Percentiles rank a stretch among this genome's conserved stretches.
Conservation (phyloP, 2,329 filamentous ascomycete species). For the Emmonsia crescens region DNA sequence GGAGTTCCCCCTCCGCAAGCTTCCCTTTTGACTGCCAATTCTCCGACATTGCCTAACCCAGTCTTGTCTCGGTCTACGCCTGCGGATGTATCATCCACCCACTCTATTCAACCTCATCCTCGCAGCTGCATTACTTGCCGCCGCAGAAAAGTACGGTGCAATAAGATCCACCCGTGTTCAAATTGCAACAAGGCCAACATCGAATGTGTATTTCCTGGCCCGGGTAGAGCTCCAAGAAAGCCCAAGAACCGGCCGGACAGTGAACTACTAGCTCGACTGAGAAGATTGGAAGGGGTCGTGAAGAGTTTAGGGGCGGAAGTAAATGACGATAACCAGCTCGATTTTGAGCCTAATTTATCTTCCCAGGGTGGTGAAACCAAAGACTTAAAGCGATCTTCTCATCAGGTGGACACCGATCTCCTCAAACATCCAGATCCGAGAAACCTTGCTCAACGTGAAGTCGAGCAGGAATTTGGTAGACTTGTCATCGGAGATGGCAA, state of each 20-base stretch:
- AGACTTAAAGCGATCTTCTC: neutral
- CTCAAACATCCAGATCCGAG: slow-evolving; percentile 7
- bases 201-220: slow-evolving; percentile 52
- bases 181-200: slow-evolving; percentile 41
- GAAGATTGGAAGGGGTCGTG: slow-evolving; percentile 51
- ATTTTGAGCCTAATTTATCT: neutral
- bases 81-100: slow-evolving; percentile 15
- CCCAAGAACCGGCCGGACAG: slow-evolving; percentile 47
- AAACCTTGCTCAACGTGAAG: slow-evolving; percentile 9
- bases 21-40: neutral
- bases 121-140: slow-evolving; percentile 40
- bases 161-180: slow-evolving; percentile 38
- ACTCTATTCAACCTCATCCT: slow-evolving; percentile 21
- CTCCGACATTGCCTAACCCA: neutral
- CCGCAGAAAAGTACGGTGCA: slow-evolving; percentile 38
- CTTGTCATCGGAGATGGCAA: slow-evolving; percentile 49
- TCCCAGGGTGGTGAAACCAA: neutral
- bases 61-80: slow-evolving; percentile 17
- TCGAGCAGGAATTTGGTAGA: slow-evolving; percentile 43
- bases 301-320: slow-evolving; percentile 44
- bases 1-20: neutral
- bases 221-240: slow-evolving; percentile 50
- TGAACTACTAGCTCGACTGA: slow-evolving; percentile 48
- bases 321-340: slow-evolving; percentile 18
- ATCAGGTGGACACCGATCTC: slow-evolving; percentile 3